Evolutionary conservation across 78 protist genomes (phyloP), one percentile per base, ranked within the genome.

Genomic region (Dictyostelium citrinum): DNA sequence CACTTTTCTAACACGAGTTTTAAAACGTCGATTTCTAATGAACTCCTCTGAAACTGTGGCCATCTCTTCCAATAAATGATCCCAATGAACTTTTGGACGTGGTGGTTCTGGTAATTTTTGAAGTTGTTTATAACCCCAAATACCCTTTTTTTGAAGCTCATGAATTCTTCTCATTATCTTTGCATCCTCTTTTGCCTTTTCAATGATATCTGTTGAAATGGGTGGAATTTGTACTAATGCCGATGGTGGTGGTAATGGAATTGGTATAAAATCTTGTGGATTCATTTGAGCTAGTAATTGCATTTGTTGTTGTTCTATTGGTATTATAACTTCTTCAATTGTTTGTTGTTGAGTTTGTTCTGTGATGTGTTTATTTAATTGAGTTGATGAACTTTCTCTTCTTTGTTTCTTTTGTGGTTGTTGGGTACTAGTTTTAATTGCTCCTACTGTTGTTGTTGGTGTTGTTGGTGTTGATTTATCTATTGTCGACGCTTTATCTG

Each of bases 21-120:
- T 96, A 77, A 84, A 64, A 31, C 60, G 12, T 24, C 95, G 91
- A 79, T 85, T 94, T 31, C 88, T 74, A 3, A 12, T 6, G 55
- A 97, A 97, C 12, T 97, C 99, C 5, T 93, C 83, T 0, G 97
- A 85, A 2, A 96, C 88, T 82, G 93, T 91, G 2, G 88, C 91
- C 97, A 97, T 91, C 90, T 96, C 98, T 12, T 82, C 96, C 43
- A 95, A 68, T 4, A 97, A 35, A 64, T 78, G 91, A 83, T 97
- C 98, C 97, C 97, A 91, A 55, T 96, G 98, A 5, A 90, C 95
- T 81, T 96, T 90, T 9, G 78, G 81, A 22, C 97, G 79, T 16
- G 90, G 84, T 27, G 98, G 97, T 90, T 97, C 98, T 7, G 91
- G 96, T 35, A 84, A 39, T 49, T 80, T 75, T 9, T 68, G 51